phyloP scores from a whole-genome alignment of 768 basidiomycete species.

The Macrolepiota albuminosa region DNA sequence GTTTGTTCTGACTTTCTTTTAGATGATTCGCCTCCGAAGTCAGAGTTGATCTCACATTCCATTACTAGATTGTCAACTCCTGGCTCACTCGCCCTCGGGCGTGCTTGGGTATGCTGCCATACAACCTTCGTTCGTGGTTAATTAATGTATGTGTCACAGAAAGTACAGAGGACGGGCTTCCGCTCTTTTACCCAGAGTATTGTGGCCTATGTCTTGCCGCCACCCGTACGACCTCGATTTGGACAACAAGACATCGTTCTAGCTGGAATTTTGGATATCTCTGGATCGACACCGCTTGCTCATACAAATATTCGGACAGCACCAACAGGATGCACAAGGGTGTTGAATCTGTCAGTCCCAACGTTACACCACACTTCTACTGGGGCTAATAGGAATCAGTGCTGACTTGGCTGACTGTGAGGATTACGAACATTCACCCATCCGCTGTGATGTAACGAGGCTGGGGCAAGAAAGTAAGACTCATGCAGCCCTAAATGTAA shows the following conservation, averaged over 20 bases:
- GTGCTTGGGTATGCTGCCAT: conserved; percentile 34
- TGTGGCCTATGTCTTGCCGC: conserved; percentile 41
- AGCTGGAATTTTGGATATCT: conserved; percentile 43
- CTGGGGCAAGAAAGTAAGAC: conserved; percentile 48
- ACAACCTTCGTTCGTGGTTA: not conserved
- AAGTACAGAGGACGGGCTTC: conserved; percentile 24
- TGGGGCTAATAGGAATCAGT: conserved; percentile 27
- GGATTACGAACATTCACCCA: conserved; percentile 42
- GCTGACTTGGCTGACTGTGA: conserved; percentile 47
- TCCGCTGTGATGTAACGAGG: conserved; percentile 38
- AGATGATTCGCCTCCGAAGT: conserved; percentile 36
- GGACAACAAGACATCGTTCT: conserved; percentile 31
- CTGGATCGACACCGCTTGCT: conserved; percentile 33
- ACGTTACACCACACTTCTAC: not conserved
- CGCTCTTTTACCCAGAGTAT: conserved; percentile 42
- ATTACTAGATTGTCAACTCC: conserved; percentile 17
- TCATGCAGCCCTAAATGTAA: not conserved
- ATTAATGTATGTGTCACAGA: conserved; percentile 18
- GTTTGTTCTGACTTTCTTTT: not conserved
- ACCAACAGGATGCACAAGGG: conserved; percentile 41
- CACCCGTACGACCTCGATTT: conserved; percentile 29
- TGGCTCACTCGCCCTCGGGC: conserved; percentile 16
- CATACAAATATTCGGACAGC: conserved; percentile 31
- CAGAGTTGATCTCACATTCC: conserved; percentile 32
- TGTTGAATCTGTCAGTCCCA: conserved; percentile 49